Evolutionary conservation across 2,329 filamentous ascomycete species (phyloP).

Genomic region (Ophiognomonia clavigignenti-juglandacearum): DNA sequence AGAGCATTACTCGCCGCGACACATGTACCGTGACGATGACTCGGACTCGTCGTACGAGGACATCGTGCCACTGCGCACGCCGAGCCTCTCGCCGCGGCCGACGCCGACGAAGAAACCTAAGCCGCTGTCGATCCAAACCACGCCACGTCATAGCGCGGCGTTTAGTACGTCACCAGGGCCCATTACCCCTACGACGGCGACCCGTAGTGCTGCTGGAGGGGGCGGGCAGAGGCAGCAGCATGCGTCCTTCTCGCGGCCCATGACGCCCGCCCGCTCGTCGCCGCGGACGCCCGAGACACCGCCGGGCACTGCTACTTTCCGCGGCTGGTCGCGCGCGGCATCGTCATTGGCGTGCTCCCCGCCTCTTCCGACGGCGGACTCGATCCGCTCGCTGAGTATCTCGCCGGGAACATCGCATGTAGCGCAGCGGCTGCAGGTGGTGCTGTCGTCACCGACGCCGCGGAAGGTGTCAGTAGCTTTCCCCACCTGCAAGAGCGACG

Average conservation of each 20-base stretch:
- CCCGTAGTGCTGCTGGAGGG: too few species aligned
- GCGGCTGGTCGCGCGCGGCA: too few species aligned
- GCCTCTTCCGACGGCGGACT: too few species aligned
- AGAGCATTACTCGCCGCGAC: neutral
- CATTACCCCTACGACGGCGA: neutral
- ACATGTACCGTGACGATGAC: neutral
- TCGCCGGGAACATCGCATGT: constrained; percentile 5
- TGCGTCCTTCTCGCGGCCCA: neutral
- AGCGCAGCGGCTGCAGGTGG: constrained; percentile 10
- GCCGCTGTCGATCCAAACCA: neutral
- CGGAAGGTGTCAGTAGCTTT: neutral
- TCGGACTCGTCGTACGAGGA: constrained; percentile 4
- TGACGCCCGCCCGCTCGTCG: neutral
- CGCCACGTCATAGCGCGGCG: neutral
- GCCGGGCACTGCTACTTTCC: too few species aligned
- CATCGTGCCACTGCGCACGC: neutral
- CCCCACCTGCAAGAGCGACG: too few species aligned
- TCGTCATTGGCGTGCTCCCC: too few species aligned
- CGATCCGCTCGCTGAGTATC: constrained; percentile 2
- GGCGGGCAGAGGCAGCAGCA: too few species aligned
- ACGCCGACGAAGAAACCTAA: neutral
- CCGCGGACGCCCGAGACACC: constrained; percentile 1
- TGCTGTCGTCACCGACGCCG: neutral
- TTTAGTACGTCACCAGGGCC: neutral
- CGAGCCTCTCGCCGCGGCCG: neutral